phyloP scores from a whole-genome alignment of 2,329 filamentous ascomycete genomes.

The Fusarium brevicatenulatum region DNA sequence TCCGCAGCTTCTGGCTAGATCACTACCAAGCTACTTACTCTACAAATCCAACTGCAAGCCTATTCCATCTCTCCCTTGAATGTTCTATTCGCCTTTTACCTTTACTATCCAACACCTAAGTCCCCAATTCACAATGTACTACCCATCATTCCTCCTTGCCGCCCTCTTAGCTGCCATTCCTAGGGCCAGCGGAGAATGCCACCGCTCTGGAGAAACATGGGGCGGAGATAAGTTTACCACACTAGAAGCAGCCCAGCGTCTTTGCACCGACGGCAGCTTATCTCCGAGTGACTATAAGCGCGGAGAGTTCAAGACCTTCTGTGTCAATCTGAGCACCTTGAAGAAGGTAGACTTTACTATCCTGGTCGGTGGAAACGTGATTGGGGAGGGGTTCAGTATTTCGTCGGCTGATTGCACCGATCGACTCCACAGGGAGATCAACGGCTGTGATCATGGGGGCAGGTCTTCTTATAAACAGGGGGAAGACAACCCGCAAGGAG shows the following conservation, averaged over 20 bases:
- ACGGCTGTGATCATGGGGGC: background rate
- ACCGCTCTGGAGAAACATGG: background rate
- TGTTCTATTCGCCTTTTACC: background rate
- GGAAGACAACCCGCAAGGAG: background rate
- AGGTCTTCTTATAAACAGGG: background rate
- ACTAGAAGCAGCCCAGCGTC: background rate
- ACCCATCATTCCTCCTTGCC: background rate
- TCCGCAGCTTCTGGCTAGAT: background rate
- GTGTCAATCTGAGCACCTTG: background rate
- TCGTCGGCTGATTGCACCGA: background rate
- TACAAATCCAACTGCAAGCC: accelerated
- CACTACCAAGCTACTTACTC: background rate
- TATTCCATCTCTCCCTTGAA: background rate
- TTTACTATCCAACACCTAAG: too few relatives aligned
- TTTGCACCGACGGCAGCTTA: background rate
- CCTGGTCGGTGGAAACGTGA: background rate
- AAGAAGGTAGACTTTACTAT: background rate
- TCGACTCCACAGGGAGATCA: background rate
- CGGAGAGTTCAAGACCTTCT: background rate
- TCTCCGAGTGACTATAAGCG: background rate
- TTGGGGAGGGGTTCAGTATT: background rate
- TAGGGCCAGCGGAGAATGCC: background rate
- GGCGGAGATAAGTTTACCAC: background rate
- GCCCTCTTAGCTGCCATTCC: background rate
- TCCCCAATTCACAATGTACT: background rate